phyloP scores from a whole-genome alignment of 805 yeast species.

The Zygosaccharomyces rouxii region DNA sequence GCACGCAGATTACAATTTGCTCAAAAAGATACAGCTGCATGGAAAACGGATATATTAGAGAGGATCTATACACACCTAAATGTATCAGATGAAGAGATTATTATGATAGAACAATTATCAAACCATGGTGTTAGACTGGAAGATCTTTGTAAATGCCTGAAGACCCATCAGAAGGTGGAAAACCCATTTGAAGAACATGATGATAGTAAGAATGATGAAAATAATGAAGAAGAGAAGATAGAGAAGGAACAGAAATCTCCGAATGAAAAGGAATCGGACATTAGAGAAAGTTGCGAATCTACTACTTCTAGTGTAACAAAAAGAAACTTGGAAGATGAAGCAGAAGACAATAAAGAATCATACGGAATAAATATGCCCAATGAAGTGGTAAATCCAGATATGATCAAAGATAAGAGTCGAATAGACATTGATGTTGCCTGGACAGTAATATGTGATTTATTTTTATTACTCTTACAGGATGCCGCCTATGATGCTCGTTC shows the following conservation, averaged over 20 bases:
- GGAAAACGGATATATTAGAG: slow-evolving; percentile 73
- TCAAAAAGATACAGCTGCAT: slow-evolving; percentile 74
- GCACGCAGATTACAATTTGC: slow-evolving; percentile 59
- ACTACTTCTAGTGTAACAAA: slow-evolving; percentile 2
- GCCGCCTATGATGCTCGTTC: slow-evolving; percentile 89
- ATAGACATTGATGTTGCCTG: slow-evolving; percentile 77
- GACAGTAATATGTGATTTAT: slow-evolving; percentile 91
- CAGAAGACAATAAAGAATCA: background rate
- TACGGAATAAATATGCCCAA: slow-evolving; percentile 1
- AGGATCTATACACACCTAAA: slow-evolving; percentile 77
- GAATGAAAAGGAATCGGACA: background rate
- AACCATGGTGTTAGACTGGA: slow-evolving; percentile 72
- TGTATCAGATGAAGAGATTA: slow-evolving; percentile 67
- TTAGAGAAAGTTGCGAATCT: background rate
- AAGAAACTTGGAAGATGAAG: slow-evolving; percentile 10
- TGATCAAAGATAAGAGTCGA: slow-evolving; percentile 33
- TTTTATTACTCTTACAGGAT: slow-evolving; percentile 72
- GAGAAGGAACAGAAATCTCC: background rate
- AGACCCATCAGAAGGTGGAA: slow-evolving; percentile 45
- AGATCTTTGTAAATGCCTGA: slow-evolving; percentile 65
- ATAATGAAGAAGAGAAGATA: slow-evolving; percentile 10
- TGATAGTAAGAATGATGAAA: slow-evolving; percentile 12
- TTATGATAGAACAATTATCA: slow-evolving; percentile 83
- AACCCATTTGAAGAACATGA: slow-evolving; percentile 42
- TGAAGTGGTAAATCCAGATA: slow-evolving; percentile 31